Conservation (phyloP, 164 flowering plant genomes). For the Aristolochia fimbriata region DNA sequence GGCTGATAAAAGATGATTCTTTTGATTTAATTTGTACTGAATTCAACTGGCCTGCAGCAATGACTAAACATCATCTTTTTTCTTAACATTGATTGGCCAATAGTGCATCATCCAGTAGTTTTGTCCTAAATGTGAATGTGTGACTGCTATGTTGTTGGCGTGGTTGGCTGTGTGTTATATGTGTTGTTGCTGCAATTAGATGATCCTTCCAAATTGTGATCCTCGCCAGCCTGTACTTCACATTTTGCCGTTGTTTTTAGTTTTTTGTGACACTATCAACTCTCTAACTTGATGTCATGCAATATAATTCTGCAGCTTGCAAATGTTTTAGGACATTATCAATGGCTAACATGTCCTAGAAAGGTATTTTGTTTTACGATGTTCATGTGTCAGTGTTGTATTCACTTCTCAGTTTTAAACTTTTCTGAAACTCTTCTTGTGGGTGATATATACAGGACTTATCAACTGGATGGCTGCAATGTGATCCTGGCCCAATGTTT, state of each 20-base stretch:
- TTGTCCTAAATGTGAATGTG: no score
- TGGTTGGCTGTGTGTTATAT: no score
- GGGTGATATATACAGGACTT: constrained; percentile 49
- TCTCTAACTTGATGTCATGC: neutral
- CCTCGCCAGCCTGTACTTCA: neutral
- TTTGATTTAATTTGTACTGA: no score
- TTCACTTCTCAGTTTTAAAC: neutral
- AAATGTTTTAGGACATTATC: constrained; percentile 69
- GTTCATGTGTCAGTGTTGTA: neutral
- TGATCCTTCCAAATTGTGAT: no score
- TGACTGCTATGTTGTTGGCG: no score
- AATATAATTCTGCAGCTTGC: constrained; percentile 59
- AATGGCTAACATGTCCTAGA: constrained; percentile 94
- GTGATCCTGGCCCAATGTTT: constrained; percentile 90
- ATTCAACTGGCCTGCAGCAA: no score
- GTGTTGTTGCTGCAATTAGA: no score
- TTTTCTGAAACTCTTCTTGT: constrained; percentile 7
- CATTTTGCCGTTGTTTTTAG: neutral
- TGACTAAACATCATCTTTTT: no score
- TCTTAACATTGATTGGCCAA: no score
- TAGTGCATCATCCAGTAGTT: no score
- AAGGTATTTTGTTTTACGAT: constrained; percentile 36
- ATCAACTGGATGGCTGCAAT: constrained; percentile 90
- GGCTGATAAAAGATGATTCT: no score
- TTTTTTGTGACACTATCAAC: neutral